Percentiles rank a stretch among this genome's conserved stretches.
Evolutionary conservation across 1,284 basidiomycete genomes (phyloP).

Genomic region (Sutorius eximius): DNA sequence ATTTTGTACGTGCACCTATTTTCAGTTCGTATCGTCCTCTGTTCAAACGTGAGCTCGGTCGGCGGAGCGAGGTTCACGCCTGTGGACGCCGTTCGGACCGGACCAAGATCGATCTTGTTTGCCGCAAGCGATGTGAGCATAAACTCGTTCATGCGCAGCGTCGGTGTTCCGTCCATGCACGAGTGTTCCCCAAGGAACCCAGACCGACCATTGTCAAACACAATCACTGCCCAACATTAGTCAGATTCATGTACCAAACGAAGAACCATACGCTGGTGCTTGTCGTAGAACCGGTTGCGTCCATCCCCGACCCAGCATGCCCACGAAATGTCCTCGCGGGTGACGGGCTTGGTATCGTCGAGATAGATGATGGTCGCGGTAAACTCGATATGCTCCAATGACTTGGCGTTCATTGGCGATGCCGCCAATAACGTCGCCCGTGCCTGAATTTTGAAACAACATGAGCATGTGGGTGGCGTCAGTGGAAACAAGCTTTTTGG

Average conservation of each 20-base stretch:
- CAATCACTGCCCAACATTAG: constrained; percentile 62
- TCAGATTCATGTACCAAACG: neutral
- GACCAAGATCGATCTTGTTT: constrained; percentile 76
- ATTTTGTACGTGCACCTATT: constrained; percentile 70
- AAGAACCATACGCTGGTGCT: constrained; percentile 78
- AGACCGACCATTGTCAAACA: constrained; percentile 91
- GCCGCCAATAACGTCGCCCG: constrained; percentile 67
- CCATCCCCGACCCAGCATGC: constrained; percentile 91
- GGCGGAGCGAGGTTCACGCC: constrained; percentile 55
- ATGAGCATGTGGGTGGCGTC: neutral
- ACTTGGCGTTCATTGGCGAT: constrained; percentile 63
- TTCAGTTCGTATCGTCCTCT: neutral
- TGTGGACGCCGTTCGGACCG: constrained; percentile 43
- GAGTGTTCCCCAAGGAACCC: constrained; percentile 92
- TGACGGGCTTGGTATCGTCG: constrained; percentile 79
- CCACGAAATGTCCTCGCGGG: constrained; percentile 83
- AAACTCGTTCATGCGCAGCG: constrained; percentile 94
- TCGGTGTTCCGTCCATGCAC: constrained; percentile 96
- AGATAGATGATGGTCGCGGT: constrained; percentile 87
- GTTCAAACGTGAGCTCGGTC: constrained; percentile 70
- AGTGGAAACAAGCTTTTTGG: neutral
- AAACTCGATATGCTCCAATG: constrained; percentile 83
- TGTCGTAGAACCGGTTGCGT: constrained; percentile 95
- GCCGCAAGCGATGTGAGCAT: constrained; percentile 76
- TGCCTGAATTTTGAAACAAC: constrained; percentile 40